Evolutionary conservation across 352 stramenopile species (phyloP), one percentile per base, ranked within the genome.

Genomic region (Elongisporangium undulatum): DNA sequence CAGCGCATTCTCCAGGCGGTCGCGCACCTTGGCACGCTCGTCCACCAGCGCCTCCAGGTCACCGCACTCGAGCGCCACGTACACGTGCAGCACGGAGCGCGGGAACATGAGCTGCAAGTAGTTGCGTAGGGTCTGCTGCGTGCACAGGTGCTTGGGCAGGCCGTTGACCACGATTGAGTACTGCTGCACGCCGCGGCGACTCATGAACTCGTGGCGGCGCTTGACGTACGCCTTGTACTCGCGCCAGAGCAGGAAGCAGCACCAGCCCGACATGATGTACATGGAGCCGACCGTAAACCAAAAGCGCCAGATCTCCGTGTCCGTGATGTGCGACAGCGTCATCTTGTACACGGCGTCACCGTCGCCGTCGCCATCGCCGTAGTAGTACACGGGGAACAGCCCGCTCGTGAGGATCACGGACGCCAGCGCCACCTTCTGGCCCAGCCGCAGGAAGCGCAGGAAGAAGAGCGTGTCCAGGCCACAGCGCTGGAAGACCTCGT

Each of bases 381-480:
- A 84, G 61, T 80, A 90, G 61, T 94, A 94, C n/a, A 92, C 75
- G 22, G 85, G 85, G 63, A 94, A 94, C 38, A 85, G 76, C 41
- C 66, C 78, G 5, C 54, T 69, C n/a, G 82, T 92, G 49, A 90
- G 65, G 22, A 85, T 1, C 3, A 94, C 66, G 9, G 69, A 74
- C 34, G 88, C 69, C 7, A 59, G 64, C 38, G 85, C 80, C 4
- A 94, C 63, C 58, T 94, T 94, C 52, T 90, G 75, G 53, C 79
- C 85, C 3, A 94, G 51, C 6, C 77, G 62, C 58, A 92, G 12
- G 48, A 94, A 92, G 22, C 85, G 85, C 38, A 94, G 60, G 29
- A 90, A 89, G 62, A 92, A 89, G 24, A 94, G 72, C 59, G 85
- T 90, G 63, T 92, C 82, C 61, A 94, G 78, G 8, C 85, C 85